Conservation (phyloP, 768 basidiomycete species). For the Suillus subalutaceus region DNA sequence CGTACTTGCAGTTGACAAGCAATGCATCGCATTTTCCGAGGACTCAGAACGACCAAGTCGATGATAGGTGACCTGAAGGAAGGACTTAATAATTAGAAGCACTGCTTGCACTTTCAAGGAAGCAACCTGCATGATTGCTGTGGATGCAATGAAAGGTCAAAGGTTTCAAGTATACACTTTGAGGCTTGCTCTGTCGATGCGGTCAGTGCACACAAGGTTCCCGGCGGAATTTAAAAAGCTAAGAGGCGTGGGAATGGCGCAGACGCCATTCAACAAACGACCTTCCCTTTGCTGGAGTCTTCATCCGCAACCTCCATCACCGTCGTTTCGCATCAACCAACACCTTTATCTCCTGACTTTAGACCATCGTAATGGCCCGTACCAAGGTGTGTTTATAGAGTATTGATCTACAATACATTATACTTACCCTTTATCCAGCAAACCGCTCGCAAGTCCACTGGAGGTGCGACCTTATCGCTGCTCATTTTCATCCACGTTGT, state of each 20-base stretch:
- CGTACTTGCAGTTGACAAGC: neutral
- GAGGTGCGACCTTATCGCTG: constrained; percentile 61
- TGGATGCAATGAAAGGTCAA: neutral
- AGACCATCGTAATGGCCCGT: constrained; percentile 65
- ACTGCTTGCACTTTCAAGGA: neutral
- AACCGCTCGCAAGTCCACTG: constrained; percentile 99
- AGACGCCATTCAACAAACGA: constrained; percentile 22
- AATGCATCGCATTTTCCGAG: neutral
- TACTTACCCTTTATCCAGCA: constrained; percentile 53
- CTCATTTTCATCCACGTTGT: constrained; percentile 18
- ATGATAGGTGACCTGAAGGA: neutral
- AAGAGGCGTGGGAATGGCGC: constrained; percentile 32
- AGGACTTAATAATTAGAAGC: neutral
- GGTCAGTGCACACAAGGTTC: constrained; percentile 34
- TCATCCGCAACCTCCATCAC: constrained; percentile 16
- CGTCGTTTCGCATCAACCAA: neutral
- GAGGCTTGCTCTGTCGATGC: constrained; percentile 5
- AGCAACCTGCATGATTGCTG: neutral
- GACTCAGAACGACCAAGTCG: neutral
- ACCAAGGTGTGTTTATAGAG: constrained; percentile 63
- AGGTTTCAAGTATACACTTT: neutral
- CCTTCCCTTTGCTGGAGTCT: constrained; percentile 4
- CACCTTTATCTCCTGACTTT: constrained; percentile 3
- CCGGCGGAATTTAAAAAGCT: constrained; percentile 31
- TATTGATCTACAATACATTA: constrained; percentile 11